These are phyloP conservation scores for Rhodofomes roseus DNA, from an alignment of 1,284 basidiomycete species.

Conservation along the genomic window DNA sequence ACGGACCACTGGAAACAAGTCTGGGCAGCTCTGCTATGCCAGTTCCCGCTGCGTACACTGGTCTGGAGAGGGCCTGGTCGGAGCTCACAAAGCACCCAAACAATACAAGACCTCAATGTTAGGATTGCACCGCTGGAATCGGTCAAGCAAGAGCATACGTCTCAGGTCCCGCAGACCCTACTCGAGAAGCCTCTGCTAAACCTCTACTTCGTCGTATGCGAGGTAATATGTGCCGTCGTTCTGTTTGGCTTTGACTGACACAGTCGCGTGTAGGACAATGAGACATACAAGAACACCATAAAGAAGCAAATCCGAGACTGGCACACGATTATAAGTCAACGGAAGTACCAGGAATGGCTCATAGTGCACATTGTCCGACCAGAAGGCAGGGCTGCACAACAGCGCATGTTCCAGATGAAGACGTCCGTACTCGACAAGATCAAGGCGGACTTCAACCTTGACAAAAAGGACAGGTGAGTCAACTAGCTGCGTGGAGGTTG, in stretches of 20 bases:
- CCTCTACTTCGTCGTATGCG: constrained; percentile 82
- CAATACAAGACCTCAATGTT: constrained; percentile 85
- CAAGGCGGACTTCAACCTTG: constrained; percentile 87
- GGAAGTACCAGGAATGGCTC: constrained; percentile 86
- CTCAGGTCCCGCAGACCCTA: constrained; percentile 75
- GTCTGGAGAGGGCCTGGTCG: constrained; percentile 81
- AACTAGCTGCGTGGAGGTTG: too few relatives aligned
- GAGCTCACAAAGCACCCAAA: constrained; percentile 51
- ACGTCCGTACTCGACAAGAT: constrained; percentile 88
- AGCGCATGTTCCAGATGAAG: constrained; percentile 78
- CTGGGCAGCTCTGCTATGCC: constrained; percentile 58
- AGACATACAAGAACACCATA: constrained; percentile 74
- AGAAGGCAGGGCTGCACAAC: constrained; percentile 54
- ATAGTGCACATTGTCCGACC: constrained; percentile 81
- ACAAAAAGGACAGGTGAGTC: constrained; percentile 82
- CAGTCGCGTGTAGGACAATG: constrained; percentile 62
- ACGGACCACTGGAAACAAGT: constrained; percentile 73
- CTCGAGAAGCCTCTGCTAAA: constrained; percentile 85
- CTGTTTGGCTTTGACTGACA: constrained; percentile 10
- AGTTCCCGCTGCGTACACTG: constrained; percentile 83
- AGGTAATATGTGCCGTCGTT: constrained; percentile 48
- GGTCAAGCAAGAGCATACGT: constrained; percentile 67
- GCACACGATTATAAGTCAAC: constrained; percentile 65
- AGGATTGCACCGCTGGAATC: constrained; percentile 70
- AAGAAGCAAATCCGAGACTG: constrained; percentile 91